Conservation (phyloP, 352 stramenopile genomes). For the Phytophthora kernoviae region DNA sequence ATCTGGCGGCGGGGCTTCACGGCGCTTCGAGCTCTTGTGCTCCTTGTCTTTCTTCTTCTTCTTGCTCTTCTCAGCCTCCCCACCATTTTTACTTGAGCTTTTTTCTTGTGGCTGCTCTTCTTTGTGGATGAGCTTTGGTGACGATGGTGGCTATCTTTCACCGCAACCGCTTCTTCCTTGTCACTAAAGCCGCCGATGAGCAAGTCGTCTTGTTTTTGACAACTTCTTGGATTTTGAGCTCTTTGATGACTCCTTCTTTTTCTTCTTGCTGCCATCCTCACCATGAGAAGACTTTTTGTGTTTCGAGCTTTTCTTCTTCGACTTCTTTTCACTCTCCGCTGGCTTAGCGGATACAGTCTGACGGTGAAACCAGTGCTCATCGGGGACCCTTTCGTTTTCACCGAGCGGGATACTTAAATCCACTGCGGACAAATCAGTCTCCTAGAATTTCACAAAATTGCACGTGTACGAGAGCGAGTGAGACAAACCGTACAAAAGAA, state of each 20-base stretch:
- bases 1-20: slow-evolving; percentile 42
- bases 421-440: slow-evolving; percentile 72
- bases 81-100: slow-evolving; percentile 32
- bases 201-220: slow-evolving; percentile 28
- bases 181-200: slow-evolving; percentile 54
- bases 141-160: slow-evolving; percentile 23
- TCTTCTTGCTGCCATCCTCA: slow-evolving; percentile 45
- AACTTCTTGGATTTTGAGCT: slow-evolving; percentile 36
- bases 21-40: slow-evolving; percentile 54
- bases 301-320: slow-evolving; percentile 66
- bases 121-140: slow-evolving; percentile 36
- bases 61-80: slow-evolving; percentile 44
- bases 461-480: not conserved
- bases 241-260: slow-evolving; percentile 47
- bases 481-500: no score
- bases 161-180: no score
- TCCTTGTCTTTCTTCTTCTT: slow-evolving; percentile 42
- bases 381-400: slow-evolving; percentile 78
- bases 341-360: slow-evolving; percentile 41
- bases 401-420: slow-evolving; percentile 80
- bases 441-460: slow-evolving; percentile 29
- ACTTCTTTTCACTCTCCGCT: slow-evolving; percentile 60
- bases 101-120: slow-evolving; percentile 63
- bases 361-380: slow-evolving; percentile 82
- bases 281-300: slow-evolving; percentile 48